Evolutionary conservation across 2,329 filamentous ascomycete species (phyloP), one percentile per base, ranked within the genome.

Genomic region (Didymosphaeria variabile): DNA sequence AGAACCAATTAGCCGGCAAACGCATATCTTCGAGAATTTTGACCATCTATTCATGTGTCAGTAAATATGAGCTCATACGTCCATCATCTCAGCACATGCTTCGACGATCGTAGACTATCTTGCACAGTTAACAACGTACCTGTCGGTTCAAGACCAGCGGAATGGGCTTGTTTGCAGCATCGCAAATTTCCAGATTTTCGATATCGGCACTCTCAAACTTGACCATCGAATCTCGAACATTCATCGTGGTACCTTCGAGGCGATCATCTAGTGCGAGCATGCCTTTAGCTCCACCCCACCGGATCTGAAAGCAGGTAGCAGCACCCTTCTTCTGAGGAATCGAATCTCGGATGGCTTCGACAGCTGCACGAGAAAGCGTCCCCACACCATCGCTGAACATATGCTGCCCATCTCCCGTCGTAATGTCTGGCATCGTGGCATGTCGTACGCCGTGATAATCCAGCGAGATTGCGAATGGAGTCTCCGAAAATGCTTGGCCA

Each of bases 21-120:
- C 85, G 84, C 77, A 94, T 87, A 67, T 95, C 92, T 71, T 95
- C 92, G 1, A 95, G 75, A 8, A 95, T 92, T 73, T 95, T 94
- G 78, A 95, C 92, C 62, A 93, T 81, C 66, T 91, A 91, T 26
- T 19, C 12, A 31, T 3, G 9, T 31, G 8, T 55, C 44, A 55
- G 47, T 21, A 17, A 15, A 19, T 10, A 2, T n/a, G 15, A 15
- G 4, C 29, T 31, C 10, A 10, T 32, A n/a, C 4, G 26, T 29
- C 6, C 26, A 29, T 29, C 26, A 29, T 29, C 26, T 29, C 26
- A 6, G 26, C 6, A 6, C 26, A 29, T 29, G 26, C 26, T 29
- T 29, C 26, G 26, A 29, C 31, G 15, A 32, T 19, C 5, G 6
- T 7, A 13, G 2, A 38, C n/a, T 40, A 21, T 26, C 13, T 38